Evolutionary conservation across 2,329 filamentous ascomycete genomes (phyloP), one percentile per base, ranked within the genome.

Genomic region (Aspergillus fijiensis): DNA sequence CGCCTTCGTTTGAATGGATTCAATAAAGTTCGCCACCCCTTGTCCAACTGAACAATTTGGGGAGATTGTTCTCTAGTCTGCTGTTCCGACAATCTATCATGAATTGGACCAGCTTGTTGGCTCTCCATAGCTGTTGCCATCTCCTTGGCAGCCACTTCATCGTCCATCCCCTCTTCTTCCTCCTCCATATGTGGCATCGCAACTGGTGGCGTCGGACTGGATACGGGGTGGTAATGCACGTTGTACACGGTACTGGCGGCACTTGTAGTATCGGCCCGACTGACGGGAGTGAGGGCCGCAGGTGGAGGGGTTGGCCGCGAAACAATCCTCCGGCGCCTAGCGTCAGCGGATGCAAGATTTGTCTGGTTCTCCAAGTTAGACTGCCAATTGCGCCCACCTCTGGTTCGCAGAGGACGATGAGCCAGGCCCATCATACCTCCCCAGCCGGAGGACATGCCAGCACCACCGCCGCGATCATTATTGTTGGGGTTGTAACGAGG

Each of bases 181-280:
- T 70, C 70, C 27, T 71, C 67, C 70, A 71, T 70, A 31, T 73
- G 68, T 19, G 70, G 70, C 62, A 76, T 73, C 16, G 65, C 65
- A n/a, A 74, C 72, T 2, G 76, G 74, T 53, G 73, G 81, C 45
- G 79, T 82, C 59, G 78, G 77, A 53, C 80, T 81, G 16, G 76
- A 75, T 9, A 83, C 77, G 14, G 84, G 80, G 66, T 87, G 84
- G 67, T 88, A 87, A 31, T 83, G 82, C 31, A 89, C 82, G 55
- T 85, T 82, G 68, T 89, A 88, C 4, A 87, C 82, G 1, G 86
- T 88, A 62, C 85, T 88, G 27, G 82, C 82, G 9, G 84, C 85
- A 71, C 85, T 88, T 5, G 82, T 83, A 1, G 84, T 87, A 65
- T 88, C 85, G 21, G 82, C 81, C 63, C 85, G 78, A 67, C 84